Base-by-base conservation (phyloP, 257 asterid species). In the Buddleja alternifolia region DNA sequence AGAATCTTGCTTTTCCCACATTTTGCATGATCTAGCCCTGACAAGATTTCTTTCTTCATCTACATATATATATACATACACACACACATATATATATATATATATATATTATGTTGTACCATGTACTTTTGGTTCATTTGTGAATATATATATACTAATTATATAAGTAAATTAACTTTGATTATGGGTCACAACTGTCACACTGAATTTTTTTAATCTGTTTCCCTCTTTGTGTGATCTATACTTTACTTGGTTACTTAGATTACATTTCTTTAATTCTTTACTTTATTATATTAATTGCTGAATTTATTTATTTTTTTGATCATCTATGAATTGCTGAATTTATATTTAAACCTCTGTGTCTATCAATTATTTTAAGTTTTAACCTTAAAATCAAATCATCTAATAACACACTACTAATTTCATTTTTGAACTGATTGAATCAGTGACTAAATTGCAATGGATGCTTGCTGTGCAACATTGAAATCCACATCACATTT, bases 221-320 rank as follows among this genome's bases (percentile, higher is more conserved):
- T 23, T 45, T 29, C 66, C 42, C 57, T 73, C 86, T 85, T 85
- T 77, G 67, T 79, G 94, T 87, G 77, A 78, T 81, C 80, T 82
- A 75, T 76, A 85, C 95, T 84, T 84, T 80, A 86, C 95, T 80
- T 85, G 87, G 74, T 81, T 80, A 60, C 85, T 85, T 85, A 76
- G 77, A 40, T 69, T 81, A 19, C 76, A 66, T 73, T 77, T 67
- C 52, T 63, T 23, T 37, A 29, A 36, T 73, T 60, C 60, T 75
- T 69, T 59, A 52, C 78, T 82, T 80, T 80, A 55, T 73, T 69
- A 70, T n/a, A n/a, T n/a, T 29, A 69, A 54, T 66, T 72, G 0
- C 67, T 37, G n/a, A n/a, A n/a, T n/a, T n/a, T n/a, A n/a, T n/a
- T n/a, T n/a, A n/a, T n/a, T n/a, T n/a, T n/a, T n/a, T n/a, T n/a